Evolutionary conservation across 331 rosid species (phyloP), one percentile per base, ranked within the genome.

Genomic region (Prunus yedoensis): DNA sequence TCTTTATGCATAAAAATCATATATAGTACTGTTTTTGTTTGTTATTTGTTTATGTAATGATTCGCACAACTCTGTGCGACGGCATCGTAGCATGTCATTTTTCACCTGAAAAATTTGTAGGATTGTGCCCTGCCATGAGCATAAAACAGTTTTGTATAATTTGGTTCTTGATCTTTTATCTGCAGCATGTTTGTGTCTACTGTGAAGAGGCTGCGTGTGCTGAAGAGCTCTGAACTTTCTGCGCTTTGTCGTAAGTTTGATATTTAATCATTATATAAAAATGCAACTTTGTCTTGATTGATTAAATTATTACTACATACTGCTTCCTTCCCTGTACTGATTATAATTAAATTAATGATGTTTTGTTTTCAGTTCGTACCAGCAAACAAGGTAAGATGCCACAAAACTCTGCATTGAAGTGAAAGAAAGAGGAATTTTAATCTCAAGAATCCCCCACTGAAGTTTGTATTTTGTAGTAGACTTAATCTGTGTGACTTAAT

Each of bases 101-200:
- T 57, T 21, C 67, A 15, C 67, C 57, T 57, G 76, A 23, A 58
- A 30, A 35, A 0, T 38, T 3, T 32, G 51, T 20, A 54, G 14
- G 1, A 71, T 54, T 71, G 52, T n/a, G 65, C 32, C 65, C 63
- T 43, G 45, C 9, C 46, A 27, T 45, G 57, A 73, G 77, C 85
- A 62, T 70, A n/a, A 47, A 38, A 77, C 74, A 75, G 57, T 47
- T 65, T 59, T 41, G n/a, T n/a, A 54, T 65, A 45, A 49, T 72
- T 38, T 59, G 18, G 41, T 21, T 53, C 56, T 38, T 5, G 1
- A 60, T 38, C 58, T 62, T 75, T 73, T 74, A 70, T 70, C 69
- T 83, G 88, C 94, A 95, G 99, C 78, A 92, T 95, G 98, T 95
- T 95, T 79, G 85, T 87, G 45, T 91, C 91, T 23, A 95, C 98